Evolutionary conservation across 1,284 basidiomycete genomes (phyloP), one percentile per base, ranked within the genome.

Genomic region (Ceraceosorus bombacis): DNA sequence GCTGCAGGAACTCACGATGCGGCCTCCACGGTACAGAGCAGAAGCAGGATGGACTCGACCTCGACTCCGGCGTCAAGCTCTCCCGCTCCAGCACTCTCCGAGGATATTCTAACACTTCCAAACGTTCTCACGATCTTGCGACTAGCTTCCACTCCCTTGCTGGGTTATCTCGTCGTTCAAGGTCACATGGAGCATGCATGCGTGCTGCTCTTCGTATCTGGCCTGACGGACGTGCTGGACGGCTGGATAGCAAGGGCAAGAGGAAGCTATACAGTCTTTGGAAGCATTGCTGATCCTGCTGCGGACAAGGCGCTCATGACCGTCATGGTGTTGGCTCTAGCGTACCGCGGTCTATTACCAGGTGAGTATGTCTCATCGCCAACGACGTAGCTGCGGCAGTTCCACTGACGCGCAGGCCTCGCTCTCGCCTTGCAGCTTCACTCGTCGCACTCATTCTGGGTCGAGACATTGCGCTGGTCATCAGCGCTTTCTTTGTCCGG

Each of bases 291-390:
- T 6, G 95, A 99, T 78, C 94, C 94, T 6, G 91, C 93, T 0
- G 94, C 95, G 2, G 94, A 99, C 83, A 99, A 99, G 80, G 83
- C 86, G 36, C 81, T 99, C 51, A 89, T 98, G 87, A 95, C 94
- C 0, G 96, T 93, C 0, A 82, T 98, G 76, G 91, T 90, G 1
- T 81, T 94, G 53, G 88, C 90, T 0, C 80, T 98, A 59, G 85
- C 89, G 0, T 84, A 88, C 81, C 87, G 88, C 67, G 86, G 85
- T 7, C 81, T 94, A 66, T 80, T 98, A 39, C 92, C 94, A n/a
- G 69, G 92, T 93, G 69, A 54, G 80, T 54, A 37, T 9, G 1
- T 49, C 46, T 48, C 5, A 10, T n/a, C 6, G n/a, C 46, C 43
- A 9, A 7, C 1, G n/a, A 17, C 39, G 40, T 10, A 12, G 9